Evolutionary conservation across 441 rosid species (phyloP), one percentile per base, ranked within the genome.

Genomic region (Rhodomyrtus psidioides): DNA sequence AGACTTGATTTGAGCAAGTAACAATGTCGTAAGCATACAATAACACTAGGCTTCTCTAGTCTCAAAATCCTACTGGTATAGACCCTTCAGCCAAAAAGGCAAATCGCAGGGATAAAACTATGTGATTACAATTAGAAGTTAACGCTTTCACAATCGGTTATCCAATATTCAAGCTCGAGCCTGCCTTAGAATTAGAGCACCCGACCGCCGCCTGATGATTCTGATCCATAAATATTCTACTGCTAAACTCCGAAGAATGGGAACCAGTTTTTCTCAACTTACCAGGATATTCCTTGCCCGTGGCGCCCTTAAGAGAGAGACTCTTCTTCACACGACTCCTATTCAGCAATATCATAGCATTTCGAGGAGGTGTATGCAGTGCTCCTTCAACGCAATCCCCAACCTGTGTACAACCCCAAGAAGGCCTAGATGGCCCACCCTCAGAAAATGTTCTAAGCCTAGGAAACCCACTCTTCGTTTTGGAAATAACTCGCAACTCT

Each of bases 331-430:
- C 55, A 30, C 88, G 91, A 87, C 85, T 91, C 42, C 91, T 90
- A 85, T 90, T 92, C 26, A 94, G 90, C 54, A 91, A 65, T 84
- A 90, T 46, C 89, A 89, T 88, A 6, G 93, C 82, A 87, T 88
- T 90, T 56, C 88, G 89, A 26, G 91, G 86, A 28, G 94, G 90
- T 54, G 87, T 84, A 82, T 89, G 90, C 83, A 87, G 58, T 76
- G 91, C 91, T 24, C 93, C 93, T 88, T 92, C 92, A 6, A 91
- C 92, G 65, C 91, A 90, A 59, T 92, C 94, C 53, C 95, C 93
- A 1, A 87, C 93, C 76, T 91, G 95, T 53, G 87, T 85, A 88
- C 95, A 92, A 46, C 92, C 94, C 96, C 98, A 93, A 60, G 79
- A 70, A 34, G 93, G 90, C 87, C 91, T 91, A 28, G 94, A 90